These are phyloP conservation scores for Apiospora hydei DNA, from an alignment of 2,329 filamentous ascomycete genomes.

Conservation along the genomic window DNA sequence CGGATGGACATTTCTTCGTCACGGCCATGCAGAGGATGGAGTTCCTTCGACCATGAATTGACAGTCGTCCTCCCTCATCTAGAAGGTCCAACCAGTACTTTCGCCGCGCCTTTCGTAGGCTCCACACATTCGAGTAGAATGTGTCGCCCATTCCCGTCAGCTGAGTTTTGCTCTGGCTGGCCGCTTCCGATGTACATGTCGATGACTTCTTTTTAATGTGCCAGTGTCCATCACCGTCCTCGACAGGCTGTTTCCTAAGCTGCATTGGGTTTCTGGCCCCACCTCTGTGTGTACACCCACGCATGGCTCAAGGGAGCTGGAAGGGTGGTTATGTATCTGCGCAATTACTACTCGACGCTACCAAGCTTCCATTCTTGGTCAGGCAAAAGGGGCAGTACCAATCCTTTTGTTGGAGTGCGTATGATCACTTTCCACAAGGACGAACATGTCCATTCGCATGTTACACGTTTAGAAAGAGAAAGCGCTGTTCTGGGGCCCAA, in stretches of 20 bases:
- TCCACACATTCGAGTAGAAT: no score
- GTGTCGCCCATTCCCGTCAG: no score
- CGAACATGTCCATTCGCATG: neutral
- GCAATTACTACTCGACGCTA: neutral
- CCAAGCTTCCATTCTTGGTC: neutral
- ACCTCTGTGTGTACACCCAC: neutral
- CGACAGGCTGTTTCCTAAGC: neutral
- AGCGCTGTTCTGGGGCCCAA: neutral
- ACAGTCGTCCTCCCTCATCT: no score
- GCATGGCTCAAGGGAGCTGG: neutral
- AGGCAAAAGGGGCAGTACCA: neutral
- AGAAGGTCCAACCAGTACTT: no score
- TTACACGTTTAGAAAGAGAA: constrained; percentile 32
- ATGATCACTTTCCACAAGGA: neutral
- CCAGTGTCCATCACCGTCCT: neutral
- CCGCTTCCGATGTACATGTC: neutral
- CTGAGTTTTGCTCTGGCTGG: neutral
- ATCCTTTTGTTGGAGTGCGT: neutral
- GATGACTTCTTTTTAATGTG: neutral
- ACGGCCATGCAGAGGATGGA: no score
- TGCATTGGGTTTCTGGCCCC: no score
- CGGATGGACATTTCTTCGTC: no score
- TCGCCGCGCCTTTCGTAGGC: no score
- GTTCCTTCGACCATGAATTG: no score
- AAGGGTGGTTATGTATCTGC: no score